phyloP scores from a whole-genome alignment of 179 eudicot species.

The Beta macrorhiza region DNA sequence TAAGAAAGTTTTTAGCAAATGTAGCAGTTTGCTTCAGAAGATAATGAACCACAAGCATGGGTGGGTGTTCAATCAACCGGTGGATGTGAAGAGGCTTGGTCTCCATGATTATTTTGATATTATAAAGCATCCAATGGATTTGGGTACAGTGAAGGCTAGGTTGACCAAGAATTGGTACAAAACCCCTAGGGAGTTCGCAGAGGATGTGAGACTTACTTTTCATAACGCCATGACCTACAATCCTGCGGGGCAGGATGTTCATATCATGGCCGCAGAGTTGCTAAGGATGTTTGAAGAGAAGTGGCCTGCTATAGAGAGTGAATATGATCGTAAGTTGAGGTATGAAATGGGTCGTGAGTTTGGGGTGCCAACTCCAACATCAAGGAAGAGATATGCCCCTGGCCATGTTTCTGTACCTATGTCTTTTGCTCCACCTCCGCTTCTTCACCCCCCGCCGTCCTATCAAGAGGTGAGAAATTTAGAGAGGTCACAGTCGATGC shows the following conservation, averaged over 20 bases:
- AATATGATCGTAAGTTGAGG: conserved; percentile 28
- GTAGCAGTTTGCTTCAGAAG: conserved; percentile 38
- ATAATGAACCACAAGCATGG: conserved; percentile 50
- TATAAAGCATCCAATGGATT: conserved; percentile 51
- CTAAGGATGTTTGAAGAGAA: conserved; percentile 43
- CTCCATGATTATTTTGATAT: conserved; percentile 47
- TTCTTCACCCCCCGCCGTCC: conserved; percentile 30
- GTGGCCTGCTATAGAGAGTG: conserved; percentile 41
- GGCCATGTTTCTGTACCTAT: conserved; percentile 25
- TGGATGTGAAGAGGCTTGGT: conserved; percentile 48
- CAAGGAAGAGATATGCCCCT: conserved; percentile 35
- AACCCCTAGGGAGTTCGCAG: conserved; percentile 48
- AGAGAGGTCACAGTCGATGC: conserved; percentile 52
- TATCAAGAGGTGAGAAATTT: conserved; percentile 33
- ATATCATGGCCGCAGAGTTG: conserved; percentile 40
- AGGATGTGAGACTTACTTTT: conserved; percentile 56
- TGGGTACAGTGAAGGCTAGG: conserved; percentile 50
- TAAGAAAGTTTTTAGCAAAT: conserved; percentile 38
- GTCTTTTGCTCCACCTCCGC: conserved; percentile 38
- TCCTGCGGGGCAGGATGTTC: conserved; percentile 45
- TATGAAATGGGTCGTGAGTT: conserved; percentile 36
- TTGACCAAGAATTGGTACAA: conserved; percentile 44
- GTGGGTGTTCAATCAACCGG: conserved; percentile 48
- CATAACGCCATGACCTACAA: conserved; percentile 48
- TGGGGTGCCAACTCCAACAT: conserved; percentile 38